Evolutionary conservation across 2,329 filamentous ascomycete species (phyloP).

Genomic region (Sarocladium brachiariae): DNA sequence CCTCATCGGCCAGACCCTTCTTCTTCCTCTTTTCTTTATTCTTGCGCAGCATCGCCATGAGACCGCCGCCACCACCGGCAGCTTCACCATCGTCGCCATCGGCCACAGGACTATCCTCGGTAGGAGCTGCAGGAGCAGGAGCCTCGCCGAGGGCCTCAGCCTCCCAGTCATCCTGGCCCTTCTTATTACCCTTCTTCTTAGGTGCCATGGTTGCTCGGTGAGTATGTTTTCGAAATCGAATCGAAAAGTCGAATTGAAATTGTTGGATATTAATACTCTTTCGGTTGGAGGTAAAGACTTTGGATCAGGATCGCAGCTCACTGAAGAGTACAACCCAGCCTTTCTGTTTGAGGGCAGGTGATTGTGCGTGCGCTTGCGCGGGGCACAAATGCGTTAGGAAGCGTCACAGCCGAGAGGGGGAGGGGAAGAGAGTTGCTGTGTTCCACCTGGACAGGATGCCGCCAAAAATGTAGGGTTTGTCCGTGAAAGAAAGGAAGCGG

Average conservation of each 20-base stretch:
- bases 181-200: constrained; percentile 88
- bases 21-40: constrained; percentile 84
- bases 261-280: not conserved
- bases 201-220: constrained; percentile 65
- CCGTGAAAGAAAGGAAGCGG: not conserved
- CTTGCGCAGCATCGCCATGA: constrained; percentile 76
- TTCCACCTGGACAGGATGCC: not conserved
- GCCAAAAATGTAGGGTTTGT: not conserved
- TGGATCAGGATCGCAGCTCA: not conserved
- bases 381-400: not conserved
- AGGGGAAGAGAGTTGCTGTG: no score
- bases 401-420: not conserved
- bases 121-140: constrained; percentile 53
- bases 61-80: constrained; percentile 52
- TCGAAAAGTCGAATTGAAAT: no score
- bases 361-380: constrained; percentile 4
- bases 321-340: constrained; percentile 8
- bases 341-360: not conserved
- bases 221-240: not conserved
- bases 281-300: not conserved
- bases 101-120: constrained; percentile 37
- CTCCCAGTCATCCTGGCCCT: constrained; percentile 87
- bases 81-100: constrained; percentile 46
- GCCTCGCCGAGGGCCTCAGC: constrained; percentile 73
- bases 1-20: constrained; percentile 69